These are phyloP conservation scores for Phaeomoniella chlamydospora DNA, from an alignment of 2,329 filamentous ascomycete genomes.

Conservation along the genomic window DNA sequence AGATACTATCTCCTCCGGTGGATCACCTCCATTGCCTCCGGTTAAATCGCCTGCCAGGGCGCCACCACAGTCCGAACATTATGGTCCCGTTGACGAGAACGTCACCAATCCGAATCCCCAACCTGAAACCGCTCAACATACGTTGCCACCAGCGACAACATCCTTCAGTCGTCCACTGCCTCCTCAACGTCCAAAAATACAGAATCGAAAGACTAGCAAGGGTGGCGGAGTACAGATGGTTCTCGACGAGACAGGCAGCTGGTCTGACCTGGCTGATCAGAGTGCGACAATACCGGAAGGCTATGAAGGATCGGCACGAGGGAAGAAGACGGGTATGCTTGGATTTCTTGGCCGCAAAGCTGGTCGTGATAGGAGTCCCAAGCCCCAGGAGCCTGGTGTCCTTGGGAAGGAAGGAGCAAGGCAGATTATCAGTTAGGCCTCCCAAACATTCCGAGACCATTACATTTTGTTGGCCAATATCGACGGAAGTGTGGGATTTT, in stretches of 20 bases:
- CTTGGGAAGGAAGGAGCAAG: conserved; percentile 88
- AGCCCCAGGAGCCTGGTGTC: conserved; percentile 85
- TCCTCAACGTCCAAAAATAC: conserved; percentile 22
- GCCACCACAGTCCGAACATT: neutral
- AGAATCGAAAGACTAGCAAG: conserved; percentile 59
- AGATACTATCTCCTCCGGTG: conserved; percentile 9
- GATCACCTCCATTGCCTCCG: conserved; percentile 7
- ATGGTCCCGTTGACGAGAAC: neutral
- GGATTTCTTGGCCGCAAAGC: conserved; percentile 83
- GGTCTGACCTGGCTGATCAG: conserved; percentile 79
- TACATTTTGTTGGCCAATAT: no score
- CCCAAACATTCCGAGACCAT: neutral
- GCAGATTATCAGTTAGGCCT: conserved; percentile 53
- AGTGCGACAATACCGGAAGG: conserved; percentile 61
- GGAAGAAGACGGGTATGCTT: conserved; percentile 59
- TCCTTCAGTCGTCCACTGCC: conserved; percentile 24
- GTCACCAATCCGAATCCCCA: conserved; percentile 7
- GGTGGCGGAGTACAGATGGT: conserved; percentile 82
- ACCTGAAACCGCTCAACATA: conserved; percentile 10
- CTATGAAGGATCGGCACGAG: conserved; percentile 30
- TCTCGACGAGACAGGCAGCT: conserved; percentile 75
- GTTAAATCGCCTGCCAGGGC: neutral
- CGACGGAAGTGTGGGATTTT: no score
- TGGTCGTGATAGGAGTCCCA: conserved; percentile 79
- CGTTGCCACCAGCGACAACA: conserved; percentile 15